These are phyloP conservation scores for Ceratocystis harringtonii DNA, from an alignment of 2,329 filamentous ascomycete species.

Conservation along the genomic window DNA sequence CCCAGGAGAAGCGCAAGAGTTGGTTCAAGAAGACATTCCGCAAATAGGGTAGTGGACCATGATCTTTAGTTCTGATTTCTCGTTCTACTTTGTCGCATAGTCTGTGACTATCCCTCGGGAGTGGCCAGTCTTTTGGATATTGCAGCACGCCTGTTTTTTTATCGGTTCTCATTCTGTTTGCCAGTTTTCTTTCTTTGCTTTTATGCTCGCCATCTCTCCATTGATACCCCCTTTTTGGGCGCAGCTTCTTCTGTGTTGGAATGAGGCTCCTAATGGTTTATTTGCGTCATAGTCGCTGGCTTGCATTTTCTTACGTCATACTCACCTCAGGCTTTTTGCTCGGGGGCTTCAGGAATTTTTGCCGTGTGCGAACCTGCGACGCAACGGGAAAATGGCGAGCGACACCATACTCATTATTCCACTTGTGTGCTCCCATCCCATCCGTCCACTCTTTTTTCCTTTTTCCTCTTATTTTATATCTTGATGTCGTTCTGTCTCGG, in stretches of 20 bases:
- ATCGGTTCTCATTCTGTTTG: slow-evolving; percentile 8
- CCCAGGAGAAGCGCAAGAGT: slow-evolving; percentile 64
- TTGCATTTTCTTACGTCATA: neutral
- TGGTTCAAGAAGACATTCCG: slow-evolving; percentile 58
- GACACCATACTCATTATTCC: neutral
- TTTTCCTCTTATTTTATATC: neutral
- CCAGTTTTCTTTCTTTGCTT: slow-evolving; percentile 4
- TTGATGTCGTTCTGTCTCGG: slow-evolving; percentile 1
- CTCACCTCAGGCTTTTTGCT: neutral
- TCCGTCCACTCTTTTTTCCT: too few relatives aligned
- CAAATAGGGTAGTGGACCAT: slow-evolving; percentile 15
- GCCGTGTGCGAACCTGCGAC: too few relatives aligned
- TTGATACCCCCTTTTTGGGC: slow-evolving; percentile 2
- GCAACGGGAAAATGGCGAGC: too few relatives aligned
- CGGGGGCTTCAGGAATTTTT: too few relatives aligned
- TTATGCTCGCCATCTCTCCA: neutral
- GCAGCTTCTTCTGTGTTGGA: slow-evolving; percentile 4
- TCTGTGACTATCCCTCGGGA: neutral
- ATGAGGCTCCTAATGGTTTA: neutral
- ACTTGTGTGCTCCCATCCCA: neutral
- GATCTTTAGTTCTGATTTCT: neutral
- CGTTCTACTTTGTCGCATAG: neutral
- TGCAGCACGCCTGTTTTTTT: slow-evolving; percentile 1
- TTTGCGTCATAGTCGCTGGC: neutral
- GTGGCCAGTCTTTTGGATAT: neutral